Base-by-base conservation (phyloP, 176 grass and related monocot genomes). In the Triticum urartu region DNA sequence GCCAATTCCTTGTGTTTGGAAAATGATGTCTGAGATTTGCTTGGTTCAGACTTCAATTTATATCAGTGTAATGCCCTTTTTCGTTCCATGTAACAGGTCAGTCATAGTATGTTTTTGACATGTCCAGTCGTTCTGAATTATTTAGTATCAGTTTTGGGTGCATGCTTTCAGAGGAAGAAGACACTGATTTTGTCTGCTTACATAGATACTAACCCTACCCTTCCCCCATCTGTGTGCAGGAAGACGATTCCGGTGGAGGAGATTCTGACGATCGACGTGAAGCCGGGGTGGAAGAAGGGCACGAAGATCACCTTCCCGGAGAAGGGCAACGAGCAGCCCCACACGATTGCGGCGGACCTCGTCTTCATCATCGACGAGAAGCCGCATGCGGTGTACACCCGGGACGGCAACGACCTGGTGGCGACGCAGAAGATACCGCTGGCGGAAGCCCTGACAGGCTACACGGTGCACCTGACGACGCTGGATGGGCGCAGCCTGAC, bases 301-400 rank as follows among this genome's bases (percentile, higher is more conserved):
- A 98, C 96, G 11, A 98, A 98, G 89, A 98, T 98, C 78, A 98
- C 96, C 21, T 98, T 98, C 84, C 90, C 91, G 0, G 93, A 98
- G 73, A 77, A 77, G 47, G 96, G 96, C 68, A 95, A 98, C 40
- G 96, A 98, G 72, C 83, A 91, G 34, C 88, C 88, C 7, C 79
- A 95, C 45, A 84, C 90, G 6, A 83, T 94, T 15, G 86, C 96
- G 0, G 91, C 93, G 0, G 96, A 98, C 86, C 84, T 98, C 0
- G 91, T 95, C 7, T 95, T 98, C 86, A 91, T 95, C 79, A 95
- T 98, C 43, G 93, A 98, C 74, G 93, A 98, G 89, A 98, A 98
- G 87, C 93, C 93, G 6, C 96, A 98, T 72, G 66, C 93, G n/a
- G 84, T 95, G 42, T 98, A 95, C 90, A 86, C 93, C 43, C 91